These are phyloP conservation scores for Annulohypoxylon truncatum DNA, from an alignment of 2,329 filamentous ascomycete genomes.

Conservation along the genomic window DNA sequence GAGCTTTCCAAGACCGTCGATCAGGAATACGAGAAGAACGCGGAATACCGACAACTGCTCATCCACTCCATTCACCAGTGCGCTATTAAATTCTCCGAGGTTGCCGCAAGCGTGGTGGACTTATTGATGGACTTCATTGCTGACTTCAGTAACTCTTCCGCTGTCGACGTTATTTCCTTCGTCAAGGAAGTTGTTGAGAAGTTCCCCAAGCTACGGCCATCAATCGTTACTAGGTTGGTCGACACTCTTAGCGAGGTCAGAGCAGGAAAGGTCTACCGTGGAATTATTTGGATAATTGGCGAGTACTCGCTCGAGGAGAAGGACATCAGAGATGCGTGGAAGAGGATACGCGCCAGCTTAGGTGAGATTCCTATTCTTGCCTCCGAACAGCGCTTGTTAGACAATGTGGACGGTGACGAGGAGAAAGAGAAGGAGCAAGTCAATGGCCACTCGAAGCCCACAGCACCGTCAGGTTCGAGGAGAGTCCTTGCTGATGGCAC, in stretches of 20 bases:
- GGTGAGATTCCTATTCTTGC: conserved; percentile 97
- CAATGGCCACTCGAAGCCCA: conserved; percentile 81
- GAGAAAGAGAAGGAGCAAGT: conserved; percentile 71
- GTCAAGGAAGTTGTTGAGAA: conserved; percentile 99
- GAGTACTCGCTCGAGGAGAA: conserved; percentile 95
- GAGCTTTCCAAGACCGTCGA: conserved; percentile 97
- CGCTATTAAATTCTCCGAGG: conserved; percentile 98
- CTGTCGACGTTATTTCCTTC: conserved; percentile 97
- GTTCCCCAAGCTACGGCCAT: conserved; percentile 87
- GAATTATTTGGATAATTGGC: conserved; percentile 96
- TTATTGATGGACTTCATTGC: conserved; percentile 99
- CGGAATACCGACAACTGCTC: conserved; percentile 91
- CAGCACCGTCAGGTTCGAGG: conserved; percentile 83
- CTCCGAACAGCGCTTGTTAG: conserved; percentile 90
- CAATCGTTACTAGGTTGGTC: conserved; percentile 89
- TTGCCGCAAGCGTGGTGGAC: conserved; percentile 95
- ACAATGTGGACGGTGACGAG: conserved; percentile 81
- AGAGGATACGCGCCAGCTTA: conserved; percentile 89
- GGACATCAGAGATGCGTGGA: conserved; percentile 97
- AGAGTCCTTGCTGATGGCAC: conserved; percentile 96
- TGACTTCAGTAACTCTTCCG: conserved; percentile 96
- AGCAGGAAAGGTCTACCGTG: conserved; percentile 96
- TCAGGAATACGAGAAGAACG: conserved; percentile 98
- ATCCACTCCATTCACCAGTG: conserved; percentile 99
- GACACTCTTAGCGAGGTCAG: conserved; percentile 92